Evolutionary conservation across 2,329 filamentous ascomycete species (phyloP), one percentile per base, ranked within the genome.

Genomic region (Trichophaea hybrida): DNA sequence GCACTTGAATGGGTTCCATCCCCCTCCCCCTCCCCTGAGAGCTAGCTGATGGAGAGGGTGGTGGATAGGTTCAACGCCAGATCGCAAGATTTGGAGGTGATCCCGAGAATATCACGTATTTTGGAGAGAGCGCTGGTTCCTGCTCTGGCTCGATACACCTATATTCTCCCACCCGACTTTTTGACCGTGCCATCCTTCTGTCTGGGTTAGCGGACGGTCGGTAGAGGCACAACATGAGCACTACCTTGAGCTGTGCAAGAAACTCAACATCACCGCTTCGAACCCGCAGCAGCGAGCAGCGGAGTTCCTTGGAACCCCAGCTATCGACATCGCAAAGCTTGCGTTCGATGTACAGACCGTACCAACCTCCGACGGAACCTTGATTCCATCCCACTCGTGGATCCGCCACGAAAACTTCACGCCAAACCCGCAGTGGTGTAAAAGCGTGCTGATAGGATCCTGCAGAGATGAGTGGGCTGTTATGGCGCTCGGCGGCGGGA

Each of bases 11-110:
- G 24, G 24, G 24, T 24, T 24, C 24, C 24, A 24, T 24, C 24
- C 24, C 24, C 24, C 24, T 3, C 24, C 24, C 24, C 24, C 24
- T 3, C 24, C 24, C 24, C 24, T 2, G 24, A 24, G 24, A 24
- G 24, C 24, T 24, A 24, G 24, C 24, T 24, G 24, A 24, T 24
- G 24, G 24, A 24, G n/a, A n/a, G n/a, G n/a, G n/a, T n/a, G 35
- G 61, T 31, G 12, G 38, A 43, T 63, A 52, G 59, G 59, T 59
- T 5, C 32, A 54, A 8, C 10, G 52, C 10, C 35, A 63, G 46
- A 61, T 61, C n/a, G 12, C 46, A 33, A 37, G 52, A 2, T 61
- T 61, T 12, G 61, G 55, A 2, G 61, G 61, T 8, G 57, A 62
- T 48, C 34, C 52, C 5, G 32, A 57, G 1, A 59, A 62, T 40